phyloP scores from a whole-genome alignment of 2,329 filamentous ascomycete species.

The Aspergillus spinulosporus region DNA sequence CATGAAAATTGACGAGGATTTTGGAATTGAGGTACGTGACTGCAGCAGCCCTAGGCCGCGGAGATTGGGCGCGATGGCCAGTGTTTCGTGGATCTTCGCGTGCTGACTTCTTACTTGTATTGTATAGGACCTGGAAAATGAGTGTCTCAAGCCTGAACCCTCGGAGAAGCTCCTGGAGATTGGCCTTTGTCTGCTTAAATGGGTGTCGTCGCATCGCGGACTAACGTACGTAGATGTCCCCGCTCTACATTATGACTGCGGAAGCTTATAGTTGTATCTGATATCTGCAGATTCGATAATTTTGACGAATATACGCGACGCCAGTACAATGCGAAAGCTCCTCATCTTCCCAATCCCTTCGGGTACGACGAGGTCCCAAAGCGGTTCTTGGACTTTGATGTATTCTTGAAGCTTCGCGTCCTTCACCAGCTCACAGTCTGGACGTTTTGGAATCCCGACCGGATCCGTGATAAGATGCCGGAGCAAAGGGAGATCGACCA shows the following conservation, averaged over 20 bases:
- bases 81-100: slow-evolving; percentile 7
- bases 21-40: slow-evolving; percentile 79
- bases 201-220: slow-evolving; percentile 88
- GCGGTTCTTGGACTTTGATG: slow-evolving; percentile 77
- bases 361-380: slow-evolving; percentile 71
- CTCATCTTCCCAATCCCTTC: slow-evolving; percentile 74
- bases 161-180: slow-evolving; percentile 77
- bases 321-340: slow-evolving; percentile 79
- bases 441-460: slow-evolving; percentile 83
- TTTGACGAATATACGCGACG: slow-evolving; percentile 92
- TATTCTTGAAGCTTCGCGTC: slow-evolving; percentile 74
- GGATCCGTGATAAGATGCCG: slow-evolving; percentile 81
- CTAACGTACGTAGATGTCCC: slow-evolving; percentile 67
- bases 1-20: slow-evolving; percentile 83
- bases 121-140: slow-evolving; percentile 78
- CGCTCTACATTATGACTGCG: neutral
- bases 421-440: slow-evolving; percentile 88
- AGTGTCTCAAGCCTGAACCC: slow-evolving; percentile 74
- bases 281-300: slow-evolving; percentile 66
- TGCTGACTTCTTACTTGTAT: slow-evolving; percentile 17
- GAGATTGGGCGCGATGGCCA: slow-evolving; percentile 13
- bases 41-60: neutral
- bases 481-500: slow-evolving; percentile 81
- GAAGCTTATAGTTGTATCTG: slow-evolving; percentile 14
- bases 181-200: slow-evolving; percentile 84